Conservation (phyloP, 495 filamentous ascomycete species). For the Cenococcum geophilum region DNA sequence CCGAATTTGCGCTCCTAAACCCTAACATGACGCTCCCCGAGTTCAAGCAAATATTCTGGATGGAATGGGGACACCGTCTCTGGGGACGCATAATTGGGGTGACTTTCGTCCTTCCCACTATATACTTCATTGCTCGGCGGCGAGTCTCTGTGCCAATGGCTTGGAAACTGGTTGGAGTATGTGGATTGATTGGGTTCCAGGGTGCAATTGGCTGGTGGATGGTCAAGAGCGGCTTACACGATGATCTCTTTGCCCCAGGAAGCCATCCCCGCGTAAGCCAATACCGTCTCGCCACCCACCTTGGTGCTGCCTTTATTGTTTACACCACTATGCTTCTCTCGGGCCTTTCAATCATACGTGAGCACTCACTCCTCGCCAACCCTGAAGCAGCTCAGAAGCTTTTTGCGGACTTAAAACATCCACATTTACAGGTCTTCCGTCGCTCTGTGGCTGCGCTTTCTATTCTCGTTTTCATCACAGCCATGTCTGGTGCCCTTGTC, state of each 20-base stretch:
- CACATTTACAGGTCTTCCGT: conserved; percentile 64
- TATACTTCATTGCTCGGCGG: conserved; percentile 80
- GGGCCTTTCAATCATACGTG: conserved; percentile 75
- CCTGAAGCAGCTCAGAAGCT: conserved; percentile 50
- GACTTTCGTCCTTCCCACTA: conserved; percentile 77
- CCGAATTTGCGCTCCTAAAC: conserved; percentile 87
- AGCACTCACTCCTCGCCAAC: conserved; percentile 55
- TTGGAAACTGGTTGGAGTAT: conserved; percentile 69
- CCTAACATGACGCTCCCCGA: conserved; percentile 83
- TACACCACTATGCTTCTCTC: conserved; percentile 93
- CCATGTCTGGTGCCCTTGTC: conserved; percentile 87
- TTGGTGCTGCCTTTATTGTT: conserved; percentile 82
- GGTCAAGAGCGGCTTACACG: conserved; percentile 91
- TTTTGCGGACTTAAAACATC: conserved; percentile 55
- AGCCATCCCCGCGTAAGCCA: conserved; percentile 88
- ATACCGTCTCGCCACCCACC: conserved; percentile 83
- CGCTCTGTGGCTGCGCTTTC: conserved; percentile 65
- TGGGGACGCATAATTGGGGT: conserved; percentile 93
- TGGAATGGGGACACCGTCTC: conserved; percentile 96
- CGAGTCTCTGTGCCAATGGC: conserved; percentile 76
- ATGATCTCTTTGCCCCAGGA: conserved; percentile 88
- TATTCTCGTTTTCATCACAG: conserved; percentile 75
- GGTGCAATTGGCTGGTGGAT: conserved; percentile 98
- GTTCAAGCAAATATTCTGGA: conserved; percentile 98
- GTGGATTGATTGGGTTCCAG: conserved; percentile 86